A percentile compares a stretch with the other conserved stretches of the same genome.
Evolutionary conservation across 148 eudicot species (phyloP).

Genomic region (Silene uniflora): DNA sequence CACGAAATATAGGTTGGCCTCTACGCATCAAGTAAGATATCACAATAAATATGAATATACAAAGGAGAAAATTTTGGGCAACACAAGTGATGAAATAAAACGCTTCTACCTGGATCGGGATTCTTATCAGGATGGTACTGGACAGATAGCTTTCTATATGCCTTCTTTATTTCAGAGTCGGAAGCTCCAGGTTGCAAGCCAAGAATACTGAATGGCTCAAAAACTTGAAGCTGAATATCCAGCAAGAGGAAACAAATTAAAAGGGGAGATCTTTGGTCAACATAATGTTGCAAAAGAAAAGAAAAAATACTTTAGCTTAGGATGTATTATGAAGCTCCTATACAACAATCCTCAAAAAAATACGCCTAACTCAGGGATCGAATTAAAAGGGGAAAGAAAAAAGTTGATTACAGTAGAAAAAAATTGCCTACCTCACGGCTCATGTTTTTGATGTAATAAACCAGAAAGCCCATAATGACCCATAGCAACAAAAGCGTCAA

Average conservation of each 20-base stretch:
- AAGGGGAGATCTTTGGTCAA: neutral
- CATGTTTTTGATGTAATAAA: constrained; percentile 68
- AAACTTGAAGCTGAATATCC: constrained; percentile 54
- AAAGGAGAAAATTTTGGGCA: neutral
- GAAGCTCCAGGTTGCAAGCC: constrained; percentile 90
- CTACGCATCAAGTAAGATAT: constrained; percentile 35
- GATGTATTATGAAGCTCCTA: neutral
- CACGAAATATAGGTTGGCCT: constrained; percentile 82
- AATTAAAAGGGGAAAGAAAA: too few species aligned
- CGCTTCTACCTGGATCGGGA: constrained; percentile 90
- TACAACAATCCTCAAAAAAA: neutral
- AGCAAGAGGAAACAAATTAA: constrained; percentile 4
- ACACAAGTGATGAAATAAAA: constrained; percentile 5
- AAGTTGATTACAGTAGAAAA: neutral
- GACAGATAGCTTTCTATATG: constrained; percentile 83
- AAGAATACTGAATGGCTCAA: constrained; percentile 90
- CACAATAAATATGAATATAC: neutral
- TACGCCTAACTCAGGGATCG: too few species aligned
- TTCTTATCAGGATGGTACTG: constrained; percentile 98
- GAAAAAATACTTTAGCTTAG: neutral
- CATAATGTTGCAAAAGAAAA: neutral
- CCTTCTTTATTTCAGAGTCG: constrained; percentile 84
- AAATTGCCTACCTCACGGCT: constrained; percentile 61
- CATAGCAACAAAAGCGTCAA: constrained; percentile 79
- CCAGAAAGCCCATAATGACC: constrained; percentile 73